Base-by-base conservation (phyloP, 2,329 filamentous ascomycete genomes). In the Apiospora marii region DNA sequence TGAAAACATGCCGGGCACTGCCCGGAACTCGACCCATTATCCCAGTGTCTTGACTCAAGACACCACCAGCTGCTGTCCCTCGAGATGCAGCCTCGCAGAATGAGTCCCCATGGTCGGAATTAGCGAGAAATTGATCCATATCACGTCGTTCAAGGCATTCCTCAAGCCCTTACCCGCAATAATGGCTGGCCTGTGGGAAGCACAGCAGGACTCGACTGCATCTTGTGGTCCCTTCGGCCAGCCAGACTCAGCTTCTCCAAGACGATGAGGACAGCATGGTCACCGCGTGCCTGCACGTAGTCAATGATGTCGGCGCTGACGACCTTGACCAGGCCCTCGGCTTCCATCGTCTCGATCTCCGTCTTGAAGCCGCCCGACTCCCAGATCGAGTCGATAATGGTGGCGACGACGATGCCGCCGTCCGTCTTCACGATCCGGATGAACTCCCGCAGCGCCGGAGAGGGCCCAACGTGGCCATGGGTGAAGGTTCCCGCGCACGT, bases 401-500 rank as follows among this genome's bases (percentile, higher is more conserved):
- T 89, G 2, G 86, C 86, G 46, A 88, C 85, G 34, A 89, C 78
- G 48, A 87, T 76, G 0, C 88, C 88, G 5, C 81, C 27, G 4
- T 19, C 82, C 14, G 75, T 81, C 79, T 85, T 87, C 43, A 84
- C 80, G 4, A 90, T 77, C 13, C 88, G 81, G 34, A 87, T 81
- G 68, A 90, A 85, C 76, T 90, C 88, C 30, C 81, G 78, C 53
- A 90, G 75, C 3, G 85, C 85, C 14, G 67, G 67, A 61, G 78
- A 77, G 0, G 88, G 87, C 0, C 87, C 88, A 48, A 90, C 85
- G 74, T 90, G 88, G 14, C 86, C 87, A 70, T 85, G 83, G 0
- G 88, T 90, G 73, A 90, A 84, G 3, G 87, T 89, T 37, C 88
- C 88, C 34, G 86, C 84, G 79, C 88, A 90, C 1, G 84, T 83